Percentiles rank a stretch among this genome's conserved stretches.
Conservation (phyloP, 2,329 filamentous ascomycete genomes). For the Pseudophaeomoniella oleicola region DNA sequence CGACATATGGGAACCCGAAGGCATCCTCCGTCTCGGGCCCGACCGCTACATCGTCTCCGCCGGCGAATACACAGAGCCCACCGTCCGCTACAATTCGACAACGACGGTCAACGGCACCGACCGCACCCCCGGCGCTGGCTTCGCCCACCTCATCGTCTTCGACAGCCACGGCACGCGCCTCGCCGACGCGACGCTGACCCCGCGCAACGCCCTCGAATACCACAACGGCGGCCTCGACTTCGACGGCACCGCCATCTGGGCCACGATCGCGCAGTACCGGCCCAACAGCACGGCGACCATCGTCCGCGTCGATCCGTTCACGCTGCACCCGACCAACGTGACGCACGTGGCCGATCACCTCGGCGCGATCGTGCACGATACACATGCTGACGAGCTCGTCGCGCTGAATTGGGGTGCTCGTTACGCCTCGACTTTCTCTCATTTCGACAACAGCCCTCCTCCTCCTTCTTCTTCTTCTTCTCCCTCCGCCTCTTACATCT, state of each 20-base stretch:
- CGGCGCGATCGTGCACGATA: conserved; percentile 32
- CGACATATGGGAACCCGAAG: conserved; percentile 34
- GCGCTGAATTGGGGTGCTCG: conserved; percentile 34
- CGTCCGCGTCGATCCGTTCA: conserved; percentile 23
- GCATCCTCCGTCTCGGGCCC: conserved; percentile 27
- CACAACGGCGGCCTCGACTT: conserved; percentile 36
- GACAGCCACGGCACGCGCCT: conserved; percentile 26
- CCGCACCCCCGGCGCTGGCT: conserved; percentile 28
- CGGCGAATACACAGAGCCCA: conserved; percentile 28
- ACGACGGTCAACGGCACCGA: conserved; percentile 53
- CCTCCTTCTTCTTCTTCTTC: conserved; percentile 12
- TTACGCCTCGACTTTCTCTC: conserved; percentile 16
- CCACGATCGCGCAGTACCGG: conserved; percentile 31
- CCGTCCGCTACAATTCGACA: conserved; percentile 34
- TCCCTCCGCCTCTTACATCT: conserved; percentile 12
- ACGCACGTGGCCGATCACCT: conserved; percentile 28
- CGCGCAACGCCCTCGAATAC: conserved; percentile 24
- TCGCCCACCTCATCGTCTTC: conserved; percentile 32
- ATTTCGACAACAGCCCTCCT: no score
- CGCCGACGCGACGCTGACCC: conserved; percentile 30
- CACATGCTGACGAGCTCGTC: conserved; percentile 18
- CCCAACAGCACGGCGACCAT: conserved; percentile 32
- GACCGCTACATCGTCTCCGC: conserved; percentile 31
- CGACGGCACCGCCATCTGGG: conserved; percentile 33
- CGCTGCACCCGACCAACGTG: conserved; percentile 20